These are phyloP conservation scores for Saitozyma sp. DNA, from an alignment of 768 basidiomycete genomes.

Conservation along the genomic window DNA sequence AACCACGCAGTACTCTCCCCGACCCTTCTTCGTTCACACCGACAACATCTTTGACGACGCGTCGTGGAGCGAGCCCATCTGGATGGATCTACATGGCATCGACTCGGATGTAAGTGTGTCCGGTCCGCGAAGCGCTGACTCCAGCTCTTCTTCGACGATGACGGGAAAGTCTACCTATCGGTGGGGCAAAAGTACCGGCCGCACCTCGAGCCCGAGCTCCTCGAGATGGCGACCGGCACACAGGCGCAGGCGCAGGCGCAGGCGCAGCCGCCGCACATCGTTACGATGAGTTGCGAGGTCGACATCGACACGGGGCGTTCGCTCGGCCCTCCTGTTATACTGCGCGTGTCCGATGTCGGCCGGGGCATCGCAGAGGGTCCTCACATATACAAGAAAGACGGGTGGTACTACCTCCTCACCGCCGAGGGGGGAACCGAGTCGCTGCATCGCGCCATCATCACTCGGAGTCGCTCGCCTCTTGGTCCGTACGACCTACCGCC, in stretches of 20 bases:
- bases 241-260: neutral
- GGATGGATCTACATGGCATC: constrained; percentile 23
- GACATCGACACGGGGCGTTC: constrained; percentile 7
- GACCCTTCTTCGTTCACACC: constrained; percentile 26
- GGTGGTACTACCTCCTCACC: constrained; percentile 53
- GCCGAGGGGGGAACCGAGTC: constrained; percentile 52
- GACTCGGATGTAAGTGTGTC: constrained; percentile 10
- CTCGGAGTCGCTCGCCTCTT: constrained; percentile 44
- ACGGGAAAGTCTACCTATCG: constrained; percentile 20
- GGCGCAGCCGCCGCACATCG: neutral
- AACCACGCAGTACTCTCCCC: neutral
- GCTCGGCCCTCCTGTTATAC: neutral
- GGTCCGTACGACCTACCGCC: constrained; percentile 45
- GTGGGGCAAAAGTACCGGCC: constrained; percentile 1
- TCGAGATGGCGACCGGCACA: constrained; percentile 1
- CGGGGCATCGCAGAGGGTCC: constrained; percentile 41
- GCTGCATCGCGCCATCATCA: constrained; percentile 37
- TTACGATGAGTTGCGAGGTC: neutral
- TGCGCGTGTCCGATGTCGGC: neutral
- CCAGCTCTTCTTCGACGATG: constrained; percentile 33
- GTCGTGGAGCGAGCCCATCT: constrained; percentile 22
- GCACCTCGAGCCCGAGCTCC: neutral
- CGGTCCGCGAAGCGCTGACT: too few relatives aligned
- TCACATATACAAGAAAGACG: constrained; percentile 42
- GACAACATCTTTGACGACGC: constrained; percentile 22